Evolutionary conservation across 208 protist species (phyloP).

Genomic region (Trypanosoma congolense): DNA sequence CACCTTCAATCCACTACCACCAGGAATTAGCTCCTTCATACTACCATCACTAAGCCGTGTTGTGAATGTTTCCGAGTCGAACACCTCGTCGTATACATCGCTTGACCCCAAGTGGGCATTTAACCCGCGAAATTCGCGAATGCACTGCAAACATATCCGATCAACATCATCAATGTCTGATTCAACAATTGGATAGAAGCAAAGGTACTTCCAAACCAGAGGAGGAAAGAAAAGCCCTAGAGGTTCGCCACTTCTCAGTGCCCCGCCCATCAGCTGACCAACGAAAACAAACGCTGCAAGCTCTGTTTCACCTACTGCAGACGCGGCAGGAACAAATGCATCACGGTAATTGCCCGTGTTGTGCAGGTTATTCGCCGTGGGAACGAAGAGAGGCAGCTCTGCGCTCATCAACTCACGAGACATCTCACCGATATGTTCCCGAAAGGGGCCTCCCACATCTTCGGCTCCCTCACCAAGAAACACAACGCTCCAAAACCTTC

Average conservation of each 20-base stretch:
- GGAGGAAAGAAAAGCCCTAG: slow-evolving; percentile 89
- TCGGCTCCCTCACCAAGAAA: slow-evolving; percentile 92
- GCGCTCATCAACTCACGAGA: slow-evolving; percentile 87
- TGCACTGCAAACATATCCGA: slow-evolving; percentile 77
- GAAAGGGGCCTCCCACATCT: slow-evolving; percentile 91
- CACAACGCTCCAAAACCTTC: slow-evolving; percentile 85
- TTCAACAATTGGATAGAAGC: slow-evolving; percentile 54
- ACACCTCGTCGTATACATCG: slow-evolving; percentile 74
- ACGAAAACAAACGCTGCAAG: slow-evolving; percentile 85
- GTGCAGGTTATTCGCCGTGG: slow-evolving; percentile 83
- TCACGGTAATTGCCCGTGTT: slow-evolving; percentile 85
- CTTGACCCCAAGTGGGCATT: slow-evolving; percentile 21
- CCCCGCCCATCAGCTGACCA: slow-evolving; percentile 93
- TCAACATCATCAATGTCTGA: slow-evolving; percentile 77
- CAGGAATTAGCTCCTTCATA: slow-evolving; percentile 63
- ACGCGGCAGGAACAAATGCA: slow-evolving; percentile 82
- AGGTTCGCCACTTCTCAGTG: slow-evolving; percentile 86
- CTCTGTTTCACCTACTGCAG: slow-evolving; percentile 41
- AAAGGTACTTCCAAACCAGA: slow-evolving; percentile 89
- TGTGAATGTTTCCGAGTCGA: slow-evolving; percentile 82
- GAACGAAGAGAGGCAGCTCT: slow-evolving; percentile 84
- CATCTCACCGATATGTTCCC: slow-evolving; percentile 91
- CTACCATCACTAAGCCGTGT: slow-evolving; percentile 79
- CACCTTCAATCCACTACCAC: slow-evolving; percentile 53
- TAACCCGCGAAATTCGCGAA: slow-evolving; percentile 73